Evolutionary conservation across 2,329 filamentous ascomycete genomes (phyloP).

Genomic region (Xylaria sp.): DNA sequence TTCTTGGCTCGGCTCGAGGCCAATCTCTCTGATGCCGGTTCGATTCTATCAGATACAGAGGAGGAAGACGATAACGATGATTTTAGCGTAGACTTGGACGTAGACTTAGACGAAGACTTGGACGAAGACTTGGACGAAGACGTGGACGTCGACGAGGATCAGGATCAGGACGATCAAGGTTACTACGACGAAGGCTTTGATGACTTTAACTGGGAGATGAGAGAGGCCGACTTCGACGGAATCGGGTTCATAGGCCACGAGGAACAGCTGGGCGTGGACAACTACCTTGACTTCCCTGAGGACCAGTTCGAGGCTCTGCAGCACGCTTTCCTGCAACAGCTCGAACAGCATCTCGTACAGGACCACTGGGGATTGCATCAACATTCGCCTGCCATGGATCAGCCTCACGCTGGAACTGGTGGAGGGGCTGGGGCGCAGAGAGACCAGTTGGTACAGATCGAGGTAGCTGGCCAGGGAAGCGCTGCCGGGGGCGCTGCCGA

Average conservation of each 20-base stretch:
- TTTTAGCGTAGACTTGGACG: neutral
- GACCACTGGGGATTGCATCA: slow-evolving; percentile 11
- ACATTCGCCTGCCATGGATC: slow-evolving; percentile 14
- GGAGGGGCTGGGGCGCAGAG: slow-evolving; percentile 9
- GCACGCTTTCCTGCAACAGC: slow-evolving; percentile 14
- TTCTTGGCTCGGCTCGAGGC: slow-evolving; percentile 5
- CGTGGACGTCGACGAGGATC: slow-evolving; percentile 2
- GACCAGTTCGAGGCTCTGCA: slow-evolving; percentile 7
- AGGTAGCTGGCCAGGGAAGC: slow-evolving; percentile 24
- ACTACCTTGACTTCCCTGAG: slow-evolving; percentile 18
- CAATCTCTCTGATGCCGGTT: neutral
- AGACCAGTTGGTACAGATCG: slow-evolving; percentile 37
- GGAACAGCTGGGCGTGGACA: slow-evolving; percentile 27
- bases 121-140: neutral
- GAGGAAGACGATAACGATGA: neutral
- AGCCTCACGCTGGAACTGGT: neutral
- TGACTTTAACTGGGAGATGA: slow-evolving; percentile 21
- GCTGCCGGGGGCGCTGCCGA: neutral
- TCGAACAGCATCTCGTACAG: slow-evolving; percentile 15
- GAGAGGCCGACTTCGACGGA: slow-evolving; percentile 16
- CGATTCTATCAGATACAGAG: neutral
- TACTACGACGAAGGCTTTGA: slow-evolving; percentile 1
- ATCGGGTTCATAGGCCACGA: slow-evolving; percentile 14
- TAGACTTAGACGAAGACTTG: neutral
- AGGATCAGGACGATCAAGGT: slow-evolving; percentile 1